phyloP scores from a whole-genome alignment of 1,139 yeast genomes.

The Blastobotrys apis region DNA sequence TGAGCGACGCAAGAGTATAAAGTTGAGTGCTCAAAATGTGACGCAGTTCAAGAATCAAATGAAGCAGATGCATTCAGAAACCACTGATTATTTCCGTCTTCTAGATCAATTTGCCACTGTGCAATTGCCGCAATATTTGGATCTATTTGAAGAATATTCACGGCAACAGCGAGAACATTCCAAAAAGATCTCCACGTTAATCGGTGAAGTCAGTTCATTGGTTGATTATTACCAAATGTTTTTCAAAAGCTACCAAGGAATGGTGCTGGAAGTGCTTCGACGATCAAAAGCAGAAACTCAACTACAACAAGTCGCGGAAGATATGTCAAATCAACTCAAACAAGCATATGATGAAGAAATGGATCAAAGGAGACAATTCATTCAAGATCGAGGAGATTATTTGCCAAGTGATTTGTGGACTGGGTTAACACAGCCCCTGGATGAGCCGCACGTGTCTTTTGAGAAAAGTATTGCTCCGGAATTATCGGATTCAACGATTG shows the following conservation, averaged over 20 bases:
- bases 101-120: conserved; percentile 27
- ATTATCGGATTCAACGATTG: conserved; percentile 15
- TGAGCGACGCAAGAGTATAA: conserved; percentile 28
- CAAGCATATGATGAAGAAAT: conserved; percentile 41
- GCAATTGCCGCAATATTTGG: conserved; percentile 21
- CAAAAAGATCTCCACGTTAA: conserved; percentile 30
- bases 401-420: conserved; percentile 53
- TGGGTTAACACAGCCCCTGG: conserved; percentile 36
- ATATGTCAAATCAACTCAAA: conserved; percentile 40
- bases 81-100: conserved; percentile 20
- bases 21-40: conserved; percentile 24
- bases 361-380: conserved; percentile 40
- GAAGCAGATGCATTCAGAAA: conserved; percentile 20
- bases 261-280: conserved; percentile 49
- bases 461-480: conserved; percentile 25
- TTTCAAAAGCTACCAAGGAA: conserved; percentile 45
- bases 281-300: conserved; percentile 40
- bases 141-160: conserved; percentile 18
- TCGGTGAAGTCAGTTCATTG: conserved; percentile 32
- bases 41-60: conserved; percentile 22
- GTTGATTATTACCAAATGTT: conserved; percentile 49
- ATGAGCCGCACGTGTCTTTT: conserved; percentile 23
- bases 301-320: conserved; percentile 40
- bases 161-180: conserved; percentile 19
- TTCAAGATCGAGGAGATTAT: conserved; percentile 45